phyloP scores from a whole-genome alignment of 768 basidiomycete species.

The Phaeotremella skinneri region DNA sequence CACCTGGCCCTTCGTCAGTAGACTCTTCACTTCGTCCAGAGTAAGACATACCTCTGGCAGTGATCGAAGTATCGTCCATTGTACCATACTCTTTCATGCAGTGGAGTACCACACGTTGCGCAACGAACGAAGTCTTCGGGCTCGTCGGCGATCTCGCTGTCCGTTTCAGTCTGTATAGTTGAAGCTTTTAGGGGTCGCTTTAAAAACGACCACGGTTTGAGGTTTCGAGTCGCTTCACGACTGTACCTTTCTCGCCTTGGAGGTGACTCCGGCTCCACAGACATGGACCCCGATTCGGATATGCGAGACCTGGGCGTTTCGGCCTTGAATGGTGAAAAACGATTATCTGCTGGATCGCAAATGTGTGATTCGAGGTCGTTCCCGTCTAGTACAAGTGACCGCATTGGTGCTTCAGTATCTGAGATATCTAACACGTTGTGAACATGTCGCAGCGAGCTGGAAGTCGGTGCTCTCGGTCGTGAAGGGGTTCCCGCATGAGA shows the following conservation, averaged over 20 bases:
- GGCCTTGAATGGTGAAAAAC: background rate
- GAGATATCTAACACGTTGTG: background rate
- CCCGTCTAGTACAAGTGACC: too few relatives aligned
- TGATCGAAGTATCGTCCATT: constrained; percentile 41
- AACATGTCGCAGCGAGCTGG: constrained; percentile 9
- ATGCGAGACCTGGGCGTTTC: background rate
- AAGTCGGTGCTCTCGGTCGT: background rate
- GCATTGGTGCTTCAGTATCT: background rate
- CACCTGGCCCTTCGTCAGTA: constrained; percentile 20
- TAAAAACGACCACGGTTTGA: constrained; percentile 26
- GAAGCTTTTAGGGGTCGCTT: constrained; percentile 16
- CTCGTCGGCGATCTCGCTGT: constrained; percentile 19
- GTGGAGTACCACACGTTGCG: constrained; percentile 37
- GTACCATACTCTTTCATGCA: constrained; percentile 39
- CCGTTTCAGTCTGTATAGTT: constrained; percentile 5
- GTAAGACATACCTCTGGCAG: constrained; percentile 32
- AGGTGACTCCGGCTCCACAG: too few relatives aligned
- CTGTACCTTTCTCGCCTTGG: constrained; percentile 16
- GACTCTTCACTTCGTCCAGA: background rate
- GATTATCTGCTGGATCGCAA: too few relatives aligned
- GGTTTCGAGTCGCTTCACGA: constrained; percentile 25
- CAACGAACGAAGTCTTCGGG: constrained; percentile 40
- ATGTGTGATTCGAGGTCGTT: too few relatives aligned
- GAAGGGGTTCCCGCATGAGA: constrained; percentile 4
- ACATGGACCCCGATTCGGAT: too few relatives aligned